Evolutionary conservation across 2,329 filamentous ascomycete species (phyloP).

Genomic region (Colletotrichum eremochloae): DNA sequence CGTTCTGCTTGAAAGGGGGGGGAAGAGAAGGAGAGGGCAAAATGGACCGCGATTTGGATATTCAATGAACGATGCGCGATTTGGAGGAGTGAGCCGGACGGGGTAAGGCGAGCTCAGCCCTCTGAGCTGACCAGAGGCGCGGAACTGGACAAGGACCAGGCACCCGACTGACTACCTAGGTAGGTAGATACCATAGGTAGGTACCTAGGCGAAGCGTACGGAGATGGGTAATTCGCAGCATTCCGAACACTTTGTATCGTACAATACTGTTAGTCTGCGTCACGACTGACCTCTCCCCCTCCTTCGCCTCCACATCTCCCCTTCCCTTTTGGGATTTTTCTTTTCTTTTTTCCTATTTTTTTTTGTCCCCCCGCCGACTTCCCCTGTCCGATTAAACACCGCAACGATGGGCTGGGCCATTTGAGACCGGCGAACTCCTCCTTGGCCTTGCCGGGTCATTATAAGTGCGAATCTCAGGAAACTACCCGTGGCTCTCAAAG

Average conservation of each 20-base stretch:
- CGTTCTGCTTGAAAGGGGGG: too few relatives aligned
- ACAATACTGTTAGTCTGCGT: neutral
- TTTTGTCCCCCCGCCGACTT: too few relatives aligned
- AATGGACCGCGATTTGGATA: too few relatives aligned
- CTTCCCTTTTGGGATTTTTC: neutral
- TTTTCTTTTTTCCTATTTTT: neutral
- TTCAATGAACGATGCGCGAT: too few relatives aligned
- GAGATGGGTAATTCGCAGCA: too few relatives aligned
- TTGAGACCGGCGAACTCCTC: neutral
- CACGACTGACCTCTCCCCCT: too few relatives aligned
- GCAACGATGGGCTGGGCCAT: too few relatives aligned
- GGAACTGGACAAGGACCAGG: neutral
- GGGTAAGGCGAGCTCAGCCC: neutral
- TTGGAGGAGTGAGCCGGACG: neutral
- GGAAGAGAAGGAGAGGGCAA: too few relatives aligned
- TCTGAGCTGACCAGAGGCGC: neutral
- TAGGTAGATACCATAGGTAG: neutral
- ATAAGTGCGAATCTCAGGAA: neutral
- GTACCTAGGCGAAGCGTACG: too few relatives aligned
- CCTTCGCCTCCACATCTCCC: too few relatives aligned
- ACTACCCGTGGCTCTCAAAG: neutral
- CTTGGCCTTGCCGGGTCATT: neutral
- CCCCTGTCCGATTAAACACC: too few relatives aligned
- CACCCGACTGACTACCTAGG: neutral
- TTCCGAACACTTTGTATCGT: too few relatives aligned